Conservation (phyloP, 148 eudicot genomes). For the Cornus florida region DNA sequence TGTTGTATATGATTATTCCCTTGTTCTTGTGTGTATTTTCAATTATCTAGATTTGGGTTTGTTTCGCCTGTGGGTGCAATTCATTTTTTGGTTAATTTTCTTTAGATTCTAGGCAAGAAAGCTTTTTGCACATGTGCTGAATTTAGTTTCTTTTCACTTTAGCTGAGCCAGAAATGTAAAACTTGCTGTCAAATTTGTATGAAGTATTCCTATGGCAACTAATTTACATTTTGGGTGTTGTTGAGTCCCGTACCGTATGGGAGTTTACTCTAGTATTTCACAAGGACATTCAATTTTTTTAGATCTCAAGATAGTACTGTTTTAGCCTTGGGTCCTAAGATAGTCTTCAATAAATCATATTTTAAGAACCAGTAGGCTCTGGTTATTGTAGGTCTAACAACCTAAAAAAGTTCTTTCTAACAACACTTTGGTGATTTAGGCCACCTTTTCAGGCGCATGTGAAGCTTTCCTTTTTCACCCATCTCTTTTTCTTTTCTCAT, state of each 20-base stretch:
- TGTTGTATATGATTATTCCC: background rate
- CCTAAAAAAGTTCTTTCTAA: conserved; percentile 5
- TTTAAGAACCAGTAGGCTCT: background rate
- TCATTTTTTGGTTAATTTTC: background rate
- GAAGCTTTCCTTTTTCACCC: conserved; percentile 14
- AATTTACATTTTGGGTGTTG: background rate
- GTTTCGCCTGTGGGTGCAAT: background rate
- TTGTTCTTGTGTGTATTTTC: background rate
- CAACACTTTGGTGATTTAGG: conserved; percentile 4
- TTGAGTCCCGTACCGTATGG: background rate
- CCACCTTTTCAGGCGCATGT: conserved; percentile 15
- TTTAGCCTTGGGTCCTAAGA: background rate
- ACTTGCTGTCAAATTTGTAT: no score
- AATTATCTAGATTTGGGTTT: background rate
- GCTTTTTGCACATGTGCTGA: background rate
- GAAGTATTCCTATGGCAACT: background rate
- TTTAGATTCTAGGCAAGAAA: background rate
- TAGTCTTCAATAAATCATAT: background rate
- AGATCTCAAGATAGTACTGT: background rate
- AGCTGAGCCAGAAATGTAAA: no score
- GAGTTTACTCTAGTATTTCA: background rate
- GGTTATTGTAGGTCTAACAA: background rate
- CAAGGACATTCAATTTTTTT: background rate
- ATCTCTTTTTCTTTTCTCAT: conserved; percentile 9
- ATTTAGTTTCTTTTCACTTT: background rate